A percentile compares a stretch with the other conserved stretches of the same genome.
Conservation (phyloP, 2,329 filamentous ascomycete species). For the Cladobotryum protrusum region DNA sequence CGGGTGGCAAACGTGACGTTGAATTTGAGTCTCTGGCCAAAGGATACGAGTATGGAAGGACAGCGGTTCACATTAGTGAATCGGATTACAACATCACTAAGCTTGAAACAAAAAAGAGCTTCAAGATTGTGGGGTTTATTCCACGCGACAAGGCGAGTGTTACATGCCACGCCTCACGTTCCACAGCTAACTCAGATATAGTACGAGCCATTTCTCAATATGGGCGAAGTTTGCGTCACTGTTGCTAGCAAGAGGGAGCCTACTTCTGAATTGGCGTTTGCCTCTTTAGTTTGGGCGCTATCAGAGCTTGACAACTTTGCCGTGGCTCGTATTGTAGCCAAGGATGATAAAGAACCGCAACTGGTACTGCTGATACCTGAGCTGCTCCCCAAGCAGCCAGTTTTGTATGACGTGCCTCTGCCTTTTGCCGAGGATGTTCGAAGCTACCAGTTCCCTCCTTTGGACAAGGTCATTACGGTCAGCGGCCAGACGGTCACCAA, state of each 20-base stretch:
- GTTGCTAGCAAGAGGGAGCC: slow-evolving; percentile 71
- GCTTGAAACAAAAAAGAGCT: slow-evolving; percentile 65
- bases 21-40: slow-evolving; percentile 80
- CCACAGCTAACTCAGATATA: slow-evolving; percentile 27
- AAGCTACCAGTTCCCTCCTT: slow-evolving; percentile 81
- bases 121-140: slow-evolving; percentile 86
- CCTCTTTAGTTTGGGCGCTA: slow-evolving; percentile 82
- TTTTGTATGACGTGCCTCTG: slow-evolving; percentile 80
- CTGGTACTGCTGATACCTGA: slow-evolving; percentile 74
- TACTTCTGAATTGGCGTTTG: slow-evolving; percentile 77
- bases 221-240: slow-evolving; percentile 75
- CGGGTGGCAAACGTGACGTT: slow-evolving; percentile 76
- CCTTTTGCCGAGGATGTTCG: slow-evolving; percentile 92
- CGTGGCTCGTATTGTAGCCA: slow-evolving; percentile 76
- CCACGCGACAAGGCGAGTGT: slow-evolving; percentile 56
- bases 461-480: slow-evolving; percentile 83
- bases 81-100: slow-evolving; percentile 86
- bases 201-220: slow-evolving; percentile 79
- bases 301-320: slow-evolving; percentile 81
- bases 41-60: slow-evolving; percentile 89
- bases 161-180: neutral
- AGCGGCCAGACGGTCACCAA: slow-evolving; percentile 73
- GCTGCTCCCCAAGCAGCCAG: slow-evolving; percentile 74
- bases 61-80: slow-evolving; percentile 81
- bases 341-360: slow-evolving; percentile 72